Base-by-base conservation (phyloP, 208 protist genomes). In the Leishmania tropica region DNA sequence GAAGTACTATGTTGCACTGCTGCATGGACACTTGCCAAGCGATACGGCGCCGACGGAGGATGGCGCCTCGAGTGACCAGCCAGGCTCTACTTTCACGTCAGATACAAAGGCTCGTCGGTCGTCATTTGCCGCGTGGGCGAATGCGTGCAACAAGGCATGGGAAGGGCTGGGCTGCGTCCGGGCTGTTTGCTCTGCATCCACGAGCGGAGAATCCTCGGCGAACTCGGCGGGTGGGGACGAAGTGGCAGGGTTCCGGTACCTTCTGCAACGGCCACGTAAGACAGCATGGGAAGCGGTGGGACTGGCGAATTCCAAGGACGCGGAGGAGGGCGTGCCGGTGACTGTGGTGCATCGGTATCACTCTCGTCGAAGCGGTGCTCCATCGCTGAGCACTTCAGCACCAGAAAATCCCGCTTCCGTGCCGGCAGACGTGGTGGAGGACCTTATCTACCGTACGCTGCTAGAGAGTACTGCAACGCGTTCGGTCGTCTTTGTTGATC, bases 1-100 rank as follows among this genome's bases (percentile, higher is more conserved):
- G 24, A 98, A 98, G 83, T 79, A 83, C 37, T 98, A 98, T 85
- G 48, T 96, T 1, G 96, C 96, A 19, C 47, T 97, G 28, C 60
- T 98, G 45, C 79, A 86, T 37, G 96, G 96, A 1, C 94, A 92
- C 75, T n/a, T 96, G 1, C 79, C 89, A 5, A 54, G 48, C 8
- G 76, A 80, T 45, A 62, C 48, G 35, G 31, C 60, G 31, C 15
- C 47, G 5, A 42, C 28, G 17, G 17, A 62, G 8, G 68, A 31
- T 40, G 35, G n/a, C 1, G 21, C 65, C 21, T n/a, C 19, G 19
- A 10, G 48, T 58, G 73, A 47, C 35, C n/a, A 60, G 73, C 53
- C 31, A 45, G 35, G 31, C 35, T 7, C 53, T 19, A 24, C 73
- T 76, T 45, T n/a, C 24, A 19, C 51, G 10, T 13, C 53, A 37